These are phyloP conservation scores for Coccomyxa sp. DNA, from an alignment of 139 green algal genomes.

Conservation along the genomic window DNA sequence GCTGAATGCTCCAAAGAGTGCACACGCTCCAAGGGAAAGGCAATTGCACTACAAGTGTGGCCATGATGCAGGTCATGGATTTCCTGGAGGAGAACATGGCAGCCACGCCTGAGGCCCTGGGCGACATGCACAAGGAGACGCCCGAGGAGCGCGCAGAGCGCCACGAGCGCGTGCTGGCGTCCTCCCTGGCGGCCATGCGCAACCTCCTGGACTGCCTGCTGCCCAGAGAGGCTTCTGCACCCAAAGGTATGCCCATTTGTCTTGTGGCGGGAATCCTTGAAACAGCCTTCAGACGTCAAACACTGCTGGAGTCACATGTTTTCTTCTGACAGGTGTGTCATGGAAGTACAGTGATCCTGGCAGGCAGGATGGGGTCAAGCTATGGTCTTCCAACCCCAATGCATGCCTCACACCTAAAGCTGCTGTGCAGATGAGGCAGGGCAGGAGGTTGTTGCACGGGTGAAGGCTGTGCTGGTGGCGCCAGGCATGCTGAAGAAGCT, in stretches of 20 bases:
- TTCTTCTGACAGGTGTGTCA: neutral
- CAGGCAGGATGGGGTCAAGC: neutral
- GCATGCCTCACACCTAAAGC: neutral
- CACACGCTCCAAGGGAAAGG: neutral
- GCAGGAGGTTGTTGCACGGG: neutral
- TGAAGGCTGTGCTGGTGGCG: neutral
- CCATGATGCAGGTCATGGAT: neutral
- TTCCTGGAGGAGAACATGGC: neutral
- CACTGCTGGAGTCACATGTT: neutral
- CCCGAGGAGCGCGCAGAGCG: slow-evolving; percentile 61
- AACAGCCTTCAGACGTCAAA: neutral
- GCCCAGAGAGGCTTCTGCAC: neutral
- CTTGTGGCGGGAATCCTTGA: too few species aligned
- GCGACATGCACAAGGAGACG: slow-evolving; percentile 54
- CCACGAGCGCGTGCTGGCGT: slow-evolving; percentile 56
- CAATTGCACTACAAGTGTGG: neutral
- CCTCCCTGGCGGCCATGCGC: slow-evolving; percentile 35
- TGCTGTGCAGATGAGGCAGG: neutral
- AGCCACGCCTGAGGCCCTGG: slow-evolving; percentile 25
- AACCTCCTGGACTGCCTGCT: slow-evolving; percentile 17
- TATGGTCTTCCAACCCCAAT: neutral
- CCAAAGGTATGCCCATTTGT: neutral
- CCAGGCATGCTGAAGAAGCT: neutral
- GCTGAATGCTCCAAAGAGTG: neutral
- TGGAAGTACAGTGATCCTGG: neutral